Evolutionary conservation across 345 rosid species (phyloP).

Genomic region (Hibiscus tridactylites): DNA sequence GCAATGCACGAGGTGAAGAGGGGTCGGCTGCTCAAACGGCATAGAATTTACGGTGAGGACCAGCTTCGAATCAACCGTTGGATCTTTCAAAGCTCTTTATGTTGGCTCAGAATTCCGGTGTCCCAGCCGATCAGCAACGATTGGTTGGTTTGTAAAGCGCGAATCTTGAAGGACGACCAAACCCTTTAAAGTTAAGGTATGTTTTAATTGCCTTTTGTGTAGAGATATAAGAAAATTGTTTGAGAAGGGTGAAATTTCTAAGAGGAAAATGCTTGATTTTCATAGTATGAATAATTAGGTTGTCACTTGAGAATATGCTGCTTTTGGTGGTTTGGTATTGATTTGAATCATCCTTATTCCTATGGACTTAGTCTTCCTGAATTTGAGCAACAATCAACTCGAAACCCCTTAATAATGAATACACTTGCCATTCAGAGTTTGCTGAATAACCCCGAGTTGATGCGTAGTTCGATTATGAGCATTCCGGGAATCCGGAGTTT

Average conservation of each 20-base stretch:
- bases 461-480: slow-evolving; percentile 67
- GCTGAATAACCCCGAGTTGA: slow-evolving; percentile 86
- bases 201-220: background rate
- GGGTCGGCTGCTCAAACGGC: background rate
- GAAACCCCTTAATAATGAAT: slow-evolving; percentile 82
- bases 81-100: background rate
- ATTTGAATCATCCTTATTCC: slow-evolving; percentile 35
- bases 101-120: background rate
- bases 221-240: background rate
- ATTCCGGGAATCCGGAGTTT: slow-evolving; percentile 95
- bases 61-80: background rate
- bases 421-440: slow-evolving; percentile 68
- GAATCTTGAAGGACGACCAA: slow-evolving; percentile 73
- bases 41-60: background rate
- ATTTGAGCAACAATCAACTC: slow-evolving; percentile 69
- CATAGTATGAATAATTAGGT: background rate
- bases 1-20: background rate
- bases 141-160: slow-evolving; percentile 80
- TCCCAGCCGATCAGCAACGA: slow-evolving; percentile 27
- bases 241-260: background rate
- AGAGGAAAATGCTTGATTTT: background rate
- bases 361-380: slow-evolving; percentile 67
- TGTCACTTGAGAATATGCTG: background rate
- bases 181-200: slow-evolving; percentile 63
- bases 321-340: background rate